A percentile compares a stretch with the other conserved stretches of the same genome.
These are phyloP conservation scores for Scenedesmus sp. DNA, from an alignment of 163 green algal species.

Conservation along the genomic window DNA sequence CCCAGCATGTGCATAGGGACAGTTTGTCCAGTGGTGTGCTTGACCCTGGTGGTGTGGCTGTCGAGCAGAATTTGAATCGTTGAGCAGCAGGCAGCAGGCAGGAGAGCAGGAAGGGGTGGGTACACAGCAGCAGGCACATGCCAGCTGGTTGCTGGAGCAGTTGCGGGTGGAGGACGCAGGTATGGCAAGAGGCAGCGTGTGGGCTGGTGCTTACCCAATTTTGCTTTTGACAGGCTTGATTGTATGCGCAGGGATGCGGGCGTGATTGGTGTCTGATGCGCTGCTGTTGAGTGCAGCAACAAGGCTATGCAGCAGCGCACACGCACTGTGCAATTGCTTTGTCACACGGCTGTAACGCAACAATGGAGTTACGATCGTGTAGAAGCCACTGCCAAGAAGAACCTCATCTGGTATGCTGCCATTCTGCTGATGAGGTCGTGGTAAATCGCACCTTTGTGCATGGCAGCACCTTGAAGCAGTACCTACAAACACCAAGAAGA, in stretches of 20 bases:
- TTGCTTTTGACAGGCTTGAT: too few relatives aligned
- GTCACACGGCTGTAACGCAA: background rate
- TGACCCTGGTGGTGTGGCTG: background rate
- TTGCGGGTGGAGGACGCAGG: too few relatives aligned
- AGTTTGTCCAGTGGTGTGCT: constrained; percentile 16
- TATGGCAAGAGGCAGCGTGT: too few relatives aligned
- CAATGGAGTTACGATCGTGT: background rate
- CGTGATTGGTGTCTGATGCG: too few relatives aligned
- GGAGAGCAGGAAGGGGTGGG: background rate
- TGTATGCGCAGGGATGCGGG: too few relatives aligned
- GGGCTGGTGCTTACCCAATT: too few relatives aligned
- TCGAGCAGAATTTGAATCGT: background rate
- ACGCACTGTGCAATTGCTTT: background rate
- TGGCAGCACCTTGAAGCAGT: background rate
- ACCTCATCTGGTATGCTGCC: background rate
- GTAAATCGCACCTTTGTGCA: background rate
- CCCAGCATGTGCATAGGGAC: constrained; percentile 25
- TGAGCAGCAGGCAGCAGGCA: background rate
- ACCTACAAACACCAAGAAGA: background rate
- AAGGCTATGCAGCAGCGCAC: background rate
- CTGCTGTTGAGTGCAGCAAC: too few relatives aligned
- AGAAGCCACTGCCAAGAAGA: background rate
- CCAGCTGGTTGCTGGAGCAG: too few relatives aligned
- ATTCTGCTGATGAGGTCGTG: background rate
- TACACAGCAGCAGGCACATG: too few relatives aligned